phyloP scores from a whole-genome alignment of 257 asterid species.

The Penstemon newberryi region DNA sequence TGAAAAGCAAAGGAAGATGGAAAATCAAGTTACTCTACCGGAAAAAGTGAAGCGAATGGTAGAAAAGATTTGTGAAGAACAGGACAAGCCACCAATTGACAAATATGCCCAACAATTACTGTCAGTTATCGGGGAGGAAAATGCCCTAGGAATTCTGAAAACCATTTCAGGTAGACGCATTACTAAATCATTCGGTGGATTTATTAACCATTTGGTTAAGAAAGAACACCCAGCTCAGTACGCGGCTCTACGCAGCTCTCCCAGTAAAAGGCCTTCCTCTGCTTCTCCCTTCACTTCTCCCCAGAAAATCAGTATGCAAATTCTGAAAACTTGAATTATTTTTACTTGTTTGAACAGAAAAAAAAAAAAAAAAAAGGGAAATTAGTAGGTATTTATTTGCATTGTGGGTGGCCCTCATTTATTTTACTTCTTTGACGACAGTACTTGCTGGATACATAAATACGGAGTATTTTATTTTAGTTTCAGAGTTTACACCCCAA shows the following conservation, averaged over 20 bases:
- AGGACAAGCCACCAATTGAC: slow-evolving; percentile 25
- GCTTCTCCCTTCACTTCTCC: slow-evolving; percentile 23
- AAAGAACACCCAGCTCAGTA: slow-evolving; percentile 7
- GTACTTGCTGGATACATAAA: background rate
- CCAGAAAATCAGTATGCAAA: slow-evolving; percentile 16
- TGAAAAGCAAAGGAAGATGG: too few species aligned
- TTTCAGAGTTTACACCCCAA: background rate
- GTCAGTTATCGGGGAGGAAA: slow-evolving; percentile 36
- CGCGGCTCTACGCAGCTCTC: background rate
- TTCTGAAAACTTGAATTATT: background rate
- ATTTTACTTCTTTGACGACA: too few species aligned
- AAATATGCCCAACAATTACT: slow-evolving; percentile 31
- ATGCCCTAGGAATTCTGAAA: slow-evolving; percentile 25
- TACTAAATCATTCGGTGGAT: slow-evolving; percentile 28
- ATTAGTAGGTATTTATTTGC: too few species aligned
- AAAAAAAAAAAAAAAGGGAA: too few species aligned
- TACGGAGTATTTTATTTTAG: background rate
- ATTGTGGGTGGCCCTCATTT: too few species aligned
- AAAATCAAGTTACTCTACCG: slow-evolving; percentile 29
- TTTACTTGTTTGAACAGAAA: background rate
- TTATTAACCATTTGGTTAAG: slow-evolving; percentile 26
- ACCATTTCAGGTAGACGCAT: slow-evolving; percentile 7
- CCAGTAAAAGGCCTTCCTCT: slow-evolving; percentile 15
- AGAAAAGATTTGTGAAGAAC: slow-evolving; percentile 26
- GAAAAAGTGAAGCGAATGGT: slow-evolving; percentile 33